Evolutionary conservation across 768 basidiomycete genomes (phyloP).

Genomic region (Tulasnella sp.): DNA sequence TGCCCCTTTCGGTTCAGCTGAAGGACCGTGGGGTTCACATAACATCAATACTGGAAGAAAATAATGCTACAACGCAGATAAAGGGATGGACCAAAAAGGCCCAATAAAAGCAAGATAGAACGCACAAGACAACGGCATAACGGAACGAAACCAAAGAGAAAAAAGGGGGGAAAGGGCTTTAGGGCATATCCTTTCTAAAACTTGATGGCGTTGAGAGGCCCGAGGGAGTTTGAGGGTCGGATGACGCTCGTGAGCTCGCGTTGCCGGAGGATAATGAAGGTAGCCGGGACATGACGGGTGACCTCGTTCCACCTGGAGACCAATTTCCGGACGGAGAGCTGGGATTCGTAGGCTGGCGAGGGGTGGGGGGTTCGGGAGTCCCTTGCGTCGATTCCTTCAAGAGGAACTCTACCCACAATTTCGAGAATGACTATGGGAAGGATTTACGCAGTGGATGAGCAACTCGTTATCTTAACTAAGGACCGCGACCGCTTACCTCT

Average conservation of each 20-base stretch:
- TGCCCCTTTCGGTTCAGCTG: background rate
- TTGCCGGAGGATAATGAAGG: background rate
- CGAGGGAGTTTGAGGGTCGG: conserved; percentile 3
- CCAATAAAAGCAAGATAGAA: conserved; percentile 2
- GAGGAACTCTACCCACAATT: conserved; percentile 97
- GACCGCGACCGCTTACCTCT: conserved; percentile 57
- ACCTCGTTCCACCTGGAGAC: conserved; percentile 26
- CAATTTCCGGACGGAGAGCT: conserved; percentile 7
- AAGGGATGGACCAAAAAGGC: background rate
- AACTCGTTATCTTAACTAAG: conserved; percentile 14
- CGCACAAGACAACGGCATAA: background rate
- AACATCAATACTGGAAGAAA: conserved; percentile 6
- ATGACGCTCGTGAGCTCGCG: conserved; percentile 8
- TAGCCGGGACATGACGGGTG: conserved; percentile 16
- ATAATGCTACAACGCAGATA: conserved; percentile 5
- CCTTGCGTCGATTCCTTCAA: conserved; percentile 82
- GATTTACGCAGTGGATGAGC: conserved; percentile 2
- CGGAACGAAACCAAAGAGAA: background rate
- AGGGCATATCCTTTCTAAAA: background rate
- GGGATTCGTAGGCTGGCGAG: conserved; percentile 1
- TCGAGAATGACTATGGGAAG: conserved; percentile 80
- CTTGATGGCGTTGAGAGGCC: background rate
- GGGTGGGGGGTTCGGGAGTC: conserved; percentile 8
- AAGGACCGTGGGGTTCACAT: conserved; percentile 43
- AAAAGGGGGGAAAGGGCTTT: background rate